A percentile compares a stretch with the other conserved stretches of the same genome.
Conservation (phyloP, 2,329 filamentous ascomycete genomes). For the Cladophialophora yegresii region DNA sequence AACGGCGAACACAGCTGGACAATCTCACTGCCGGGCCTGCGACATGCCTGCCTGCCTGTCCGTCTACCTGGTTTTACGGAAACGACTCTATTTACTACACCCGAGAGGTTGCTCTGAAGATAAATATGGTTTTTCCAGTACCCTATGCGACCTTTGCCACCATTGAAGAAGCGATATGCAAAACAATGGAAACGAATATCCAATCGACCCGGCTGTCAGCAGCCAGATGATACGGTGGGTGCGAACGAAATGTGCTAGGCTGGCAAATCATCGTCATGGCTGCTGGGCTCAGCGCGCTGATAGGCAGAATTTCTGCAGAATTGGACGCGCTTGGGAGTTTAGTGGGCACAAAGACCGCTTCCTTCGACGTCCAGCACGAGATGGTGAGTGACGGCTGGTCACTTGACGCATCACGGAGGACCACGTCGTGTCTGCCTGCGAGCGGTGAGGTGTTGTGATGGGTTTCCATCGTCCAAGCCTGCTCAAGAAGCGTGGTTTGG, state of each 20-base stretch:
- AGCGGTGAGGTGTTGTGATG: conserved; percentile 30
- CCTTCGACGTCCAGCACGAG: conserved; percentile 5
- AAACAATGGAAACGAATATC: conserved; percentile 27
- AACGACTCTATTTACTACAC: not conserved
- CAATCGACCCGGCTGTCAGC: conserved; percentile 24
- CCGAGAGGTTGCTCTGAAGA: not conserved
- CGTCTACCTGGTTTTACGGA: not conserved
- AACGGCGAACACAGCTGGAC: not conserved
- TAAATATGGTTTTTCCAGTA: conserved; percentile 13
- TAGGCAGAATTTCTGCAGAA: conserved; percentile 26
- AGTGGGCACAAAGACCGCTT: conserved; percentile 8
- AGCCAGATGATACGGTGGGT: conserved; percentile 19
- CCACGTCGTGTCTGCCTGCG: conserved; percentile 20
- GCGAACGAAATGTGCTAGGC: conserved; percentile 16
- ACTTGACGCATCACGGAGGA: conserved; percentile 20
- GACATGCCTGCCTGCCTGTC: conserved; percentile 12
- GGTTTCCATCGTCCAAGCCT: conserved; percentile 6
- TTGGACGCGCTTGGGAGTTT: conserved; percentile 21
- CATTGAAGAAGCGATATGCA: conserved; percentile 11
- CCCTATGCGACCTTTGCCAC: not conserved
- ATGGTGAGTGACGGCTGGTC: conserved; percentile 3
- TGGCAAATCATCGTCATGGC: conserved; percentile 25
- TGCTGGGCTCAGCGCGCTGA: conserved; percentile 19
- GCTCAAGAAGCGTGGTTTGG: conserved; percentile 14
- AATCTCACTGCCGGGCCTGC: conserved; percentile 1